phyloP scores from a whole-genome alignment of 257 asterid genomes.

The Asclepias syriaca region DNA sequence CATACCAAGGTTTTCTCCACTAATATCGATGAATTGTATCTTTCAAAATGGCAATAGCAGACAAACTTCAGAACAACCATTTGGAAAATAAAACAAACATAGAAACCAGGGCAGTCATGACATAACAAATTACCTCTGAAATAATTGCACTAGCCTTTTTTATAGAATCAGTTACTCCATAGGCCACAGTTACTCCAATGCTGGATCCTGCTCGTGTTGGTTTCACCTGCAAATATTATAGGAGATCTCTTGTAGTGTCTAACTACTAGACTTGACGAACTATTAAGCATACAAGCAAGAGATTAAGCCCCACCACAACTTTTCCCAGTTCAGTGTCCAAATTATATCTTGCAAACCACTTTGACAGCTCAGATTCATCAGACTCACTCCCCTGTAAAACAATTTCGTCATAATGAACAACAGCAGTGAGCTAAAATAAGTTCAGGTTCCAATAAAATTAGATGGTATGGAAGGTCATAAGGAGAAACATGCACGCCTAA shows the following conservation, averaged over 20 bases:
- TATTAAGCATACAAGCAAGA: constrained; percentile 6
- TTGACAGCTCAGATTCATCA: constrained; percentile 44
- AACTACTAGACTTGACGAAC: constrained; percentile 6
- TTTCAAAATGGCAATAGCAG: not conserved
- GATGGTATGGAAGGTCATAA: not conserved
- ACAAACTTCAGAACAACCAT: not conserved
- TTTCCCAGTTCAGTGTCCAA: constrained; percentile 57
- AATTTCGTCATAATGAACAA: not conserved
- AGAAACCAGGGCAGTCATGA: constrained; percentile 8
- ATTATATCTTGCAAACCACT: constrained; percentile 55
- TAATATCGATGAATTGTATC: not conserved
- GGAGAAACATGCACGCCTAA: not conserved
- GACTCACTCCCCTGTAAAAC: constrained; percentile 48
- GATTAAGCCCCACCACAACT: constrained; percentile 69
- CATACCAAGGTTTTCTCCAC: not conserved
- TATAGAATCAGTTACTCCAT: constrained; percentile 78
- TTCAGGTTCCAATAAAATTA: not conserved
- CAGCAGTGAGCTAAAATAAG: not conserved
- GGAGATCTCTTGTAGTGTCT: not conserved
- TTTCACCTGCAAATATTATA: constrained; percentile 57
- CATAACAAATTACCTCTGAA: constrained; percentile 51
- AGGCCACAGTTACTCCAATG: constrained; percentile 87
- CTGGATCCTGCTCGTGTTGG: constrained; percentile 93
- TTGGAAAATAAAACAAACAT: not conserved
- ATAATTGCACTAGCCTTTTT: constrained; percentile 59